These are phyloP conservation scores for Takashimella koratensis DNA, from an alignment of 1,284 basidiomycete species.

Conservation along the genomic window DNA sequence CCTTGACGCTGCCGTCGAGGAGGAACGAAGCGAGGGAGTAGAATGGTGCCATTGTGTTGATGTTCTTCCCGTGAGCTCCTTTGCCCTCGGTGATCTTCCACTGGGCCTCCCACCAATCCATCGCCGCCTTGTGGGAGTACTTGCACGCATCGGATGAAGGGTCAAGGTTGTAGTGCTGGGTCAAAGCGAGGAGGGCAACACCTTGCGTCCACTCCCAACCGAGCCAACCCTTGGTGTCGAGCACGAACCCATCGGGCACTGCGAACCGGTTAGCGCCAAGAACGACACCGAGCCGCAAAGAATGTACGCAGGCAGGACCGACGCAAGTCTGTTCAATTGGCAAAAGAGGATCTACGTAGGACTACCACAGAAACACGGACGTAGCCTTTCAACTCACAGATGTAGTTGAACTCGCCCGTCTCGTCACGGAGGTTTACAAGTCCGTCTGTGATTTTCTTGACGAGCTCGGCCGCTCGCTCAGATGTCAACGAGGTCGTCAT, in stretches of 20 bases:
- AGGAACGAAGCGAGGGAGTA: conserved; percentile 55
- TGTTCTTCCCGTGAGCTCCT: conserved; percentile 58
- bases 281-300: too few species aligned
- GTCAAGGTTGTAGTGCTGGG: conserved; percentile 46
- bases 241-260: conserved; percentile 57
- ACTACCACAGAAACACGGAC: too few species aligned
- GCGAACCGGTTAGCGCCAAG: too few species aligned
- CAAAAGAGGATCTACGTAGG: too few species aligned
- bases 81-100: conserved; percentile 45
- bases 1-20: conserved; percentile 4
- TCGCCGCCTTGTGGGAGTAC: conserved; percentile 48
- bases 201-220: conserved; percentile 62
- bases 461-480: conserved; percentile 37
- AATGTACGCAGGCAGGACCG: too few species aligned
- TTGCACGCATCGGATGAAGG: conserved; percentile 39
- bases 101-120: conserved; percentile 56
- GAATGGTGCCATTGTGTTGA: conserved; percentile 61
- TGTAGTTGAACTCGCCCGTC: conserved; percentile 53
- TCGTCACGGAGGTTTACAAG: conserved; percentile 61
- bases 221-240: conserved; percentile 62
- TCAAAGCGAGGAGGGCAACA: conserved; percentile 8
- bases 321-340: too few species aligned
- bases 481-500: conserved; percentile 12
- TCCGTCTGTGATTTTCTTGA: conserved; percentile 56
- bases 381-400: not conserved